Evolutionary conservation across 2,329 filamentous ascomycete genomes (phyloP).

Genomic region (Aspergillus jensenii): DNA sequence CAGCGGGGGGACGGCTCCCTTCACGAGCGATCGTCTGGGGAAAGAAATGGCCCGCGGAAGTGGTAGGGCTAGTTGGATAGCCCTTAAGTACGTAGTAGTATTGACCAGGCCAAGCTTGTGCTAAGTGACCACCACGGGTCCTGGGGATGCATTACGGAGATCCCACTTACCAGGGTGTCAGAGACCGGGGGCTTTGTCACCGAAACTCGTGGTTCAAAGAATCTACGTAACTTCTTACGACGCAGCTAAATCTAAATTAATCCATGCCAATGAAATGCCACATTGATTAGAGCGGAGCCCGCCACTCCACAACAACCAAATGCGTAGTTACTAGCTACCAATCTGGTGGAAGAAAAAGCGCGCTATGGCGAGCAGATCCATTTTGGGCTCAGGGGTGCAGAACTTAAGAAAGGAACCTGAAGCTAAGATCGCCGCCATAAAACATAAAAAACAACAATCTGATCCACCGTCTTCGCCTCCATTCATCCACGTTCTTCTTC

Average conservation of each 20-base stretch:
- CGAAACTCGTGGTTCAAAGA: neutral
- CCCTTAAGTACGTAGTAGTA: neutral
- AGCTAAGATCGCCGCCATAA: constrained; percentile 2
- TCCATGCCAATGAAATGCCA: constrained; percentile 1
- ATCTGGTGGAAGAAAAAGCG: too few species aligned
- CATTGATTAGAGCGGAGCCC: constrained; percentile 1
- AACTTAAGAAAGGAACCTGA: neutral
- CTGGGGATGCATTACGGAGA: too few species aligned
- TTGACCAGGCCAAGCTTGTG: neutral
- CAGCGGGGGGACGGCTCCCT: constrained; percentile 78
- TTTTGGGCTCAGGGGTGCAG: constrained; percentile 4
- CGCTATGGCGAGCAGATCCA: neutral
- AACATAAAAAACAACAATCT: neutral
- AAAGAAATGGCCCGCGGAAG: constrained; percentile 75
- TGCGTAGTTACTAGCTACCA: too few species aligned
- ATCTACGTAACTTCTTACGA: constrained; percentile 10
- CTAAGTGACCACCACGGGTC: too few species aligned
- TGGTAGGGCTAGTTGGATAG: constrained; percentile 70
- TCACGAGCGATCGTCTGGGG: constrained; percentile 80
- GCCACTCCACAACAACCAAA: neutral
- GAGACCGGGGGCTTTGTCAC: neutral
- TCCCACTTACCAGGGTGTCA: too few species aligned
- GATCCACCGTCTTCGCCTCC: neutral
- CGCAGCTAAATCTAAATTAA: constrained; percentile 10
- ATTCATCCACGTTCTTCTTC: neutral